Evolutionary conservation across 345 rosid species (phyloP).

Genomic region (Gossypium stocksii): DNA sequence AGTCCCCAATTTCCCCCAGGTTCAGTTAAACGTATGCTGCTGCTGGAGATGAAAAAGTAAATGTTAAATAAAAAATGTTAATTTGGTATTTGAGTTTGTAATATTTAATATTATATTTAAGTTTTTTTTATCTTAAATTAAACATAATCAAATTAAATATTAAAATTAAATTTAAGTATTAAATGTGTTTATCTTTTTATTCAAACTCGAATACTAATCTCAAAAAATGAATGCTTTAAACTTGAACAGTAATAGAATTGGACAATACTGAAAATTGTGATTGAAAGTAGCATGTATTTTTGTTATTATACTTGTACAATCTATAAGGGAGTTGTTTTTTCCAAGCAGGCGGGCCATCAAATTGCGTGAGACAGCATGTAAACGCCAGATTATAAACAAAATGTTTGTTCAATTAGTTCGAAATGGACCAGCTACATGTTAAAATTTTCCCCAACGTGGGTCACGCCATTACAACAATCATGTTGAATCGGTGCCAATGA

Average conservation of each 20-base stretch:
- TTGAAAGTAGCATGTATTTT: not conserved
- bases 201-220: no score
- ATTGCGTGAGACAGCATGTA: not conserved
- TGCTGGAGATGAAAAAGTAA: no score
- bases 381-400: not conserved
- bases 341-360: not conserved
- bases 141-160: no score
- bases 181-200: no score
- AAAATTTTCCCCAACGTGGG: constrained; percentile 3
- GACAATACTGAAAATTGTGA: not conserved
- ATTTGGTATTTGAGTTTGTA: no score
- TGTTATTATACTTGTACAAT: not conserved
- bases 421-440: not conserved
- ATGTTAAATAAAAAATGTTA: no score
- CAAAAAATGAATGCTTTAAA: no score
- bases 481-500: not conserved
- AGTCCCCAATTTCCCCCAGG: not conserved
- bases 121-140: no score
- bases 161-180: no score
- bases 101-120: no score
- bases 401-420: not conserved
- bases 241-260: not conserved
- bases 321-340: not conserved
- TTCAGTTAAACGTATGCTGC: not conserved
- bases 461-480: not conserved